Evolutionary conservation across 768 basidiomycete genomes (phyloP), one percentile per base, ranked within the genome.

Genomic region (Hericium alpestre): DNA sequence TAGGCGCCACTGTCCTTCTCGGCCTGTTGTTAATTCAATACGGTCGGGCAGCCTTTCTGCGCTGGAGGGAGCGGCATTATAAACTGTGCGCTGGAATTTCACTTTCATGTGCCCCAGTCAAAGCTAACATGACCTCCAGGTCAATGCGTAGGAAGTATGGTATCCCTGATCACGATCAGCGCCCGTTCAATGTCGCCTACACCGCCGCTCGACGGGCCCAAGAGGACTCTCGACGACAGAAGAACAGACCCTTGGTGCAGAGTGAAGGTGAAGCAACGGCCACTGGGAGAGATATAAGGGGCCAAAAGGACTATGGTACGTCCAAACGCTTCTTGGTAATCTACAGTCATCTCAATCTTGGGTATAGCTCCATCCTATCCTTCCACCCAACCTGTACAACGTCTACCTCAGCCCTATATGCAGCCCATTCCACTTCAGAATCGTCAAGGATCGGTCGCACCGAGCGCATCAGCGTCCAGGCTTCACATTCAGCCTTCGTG

Each of bases 161-260:
- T 49, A 92, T 92, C 58, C 90, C 90, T 16, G 90, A 92, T 74
- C 76, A 75, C 57, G 90, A 92, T 73, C 76, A 82, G 61, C 78
- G 90, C 37, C 87, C 90, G 12, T 92, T 92, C 76, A 87, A 86
- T 68, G 86, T 91, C 61, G 90, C 90, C n/a, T 89, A 87, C 70
- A 80, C 87, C 61, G 87, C 86, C 57, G 84, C 82, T 40, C 71
- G 76, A 59, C 76, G 76, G 55, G 72, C 77, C 49, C 78, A 79
- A 59, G 75, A 80, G 64, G 80, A 86, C 38, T 56, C 20, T 23
- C 58, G 41, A 53, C 55, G 49, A 52, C 8, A 39, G 8, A n/a
- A 46, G 43, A 15, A 20, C 43, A 46, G 32, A 10, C 32, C 32
- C 1, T 32, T 32, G 32, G 32, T 32, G 32, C 32, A 32, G 32